Conservation (phyloP, 495 filamentous ascomycete genomes). For the Hyaloscypha hepaticicola region DNA sequence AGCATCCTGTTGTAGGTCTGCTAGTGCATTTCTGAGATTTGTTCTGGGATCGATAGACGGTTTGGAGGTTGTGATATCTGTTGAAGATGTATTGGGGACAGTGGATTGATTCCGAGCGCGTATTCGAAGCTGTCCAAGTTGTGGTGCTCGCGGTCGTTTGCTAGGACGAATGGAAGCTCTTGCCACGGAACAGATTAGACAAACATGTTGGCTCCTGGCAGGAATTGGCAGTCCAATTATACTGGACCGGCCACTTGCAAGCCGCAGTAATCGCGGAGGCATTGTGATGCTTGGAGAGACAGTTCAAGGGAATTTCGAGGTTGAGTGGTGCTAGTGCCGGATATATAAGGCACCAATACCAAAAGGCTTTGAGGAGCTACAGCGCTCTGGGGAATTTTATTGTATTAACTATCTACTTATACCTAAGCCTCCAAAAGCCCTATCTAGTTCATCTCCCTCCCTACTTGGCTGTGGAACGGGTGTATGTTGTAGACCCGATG, state of each 20-base stretch:
- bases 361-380: not conserved
- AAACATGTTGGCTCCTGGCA: slow-evolving; percentile 27
- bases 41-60: slow-evolving; percentile 33
- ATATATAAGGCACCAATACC: slow-evolving; percentile 14
- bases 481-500: slow-evolving; percentile 23
- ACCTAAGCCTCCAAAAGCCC: slow-evolving; percentile 76
- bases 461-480: slow-evolving; percentile 37
- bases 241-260: slow-evolving; percentile 19
- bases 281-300: slow-evolving; percentile 25
- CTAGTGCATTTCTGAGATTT: slow-evolving; percentile 59
- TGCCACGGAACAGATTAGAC: slow-evolving; percentile 28
- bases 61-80: not conserved
- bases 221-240: slow-evolving; percentile 23
- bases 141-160: not conserved
- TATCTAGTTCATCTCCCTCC: slow-evolving; percentile 77
- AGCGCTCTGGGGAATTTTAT: not conserved
- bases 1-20: slow-evolving; percentile 59
- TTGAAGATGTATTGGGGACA: not conserved
- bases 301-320: not conserved
- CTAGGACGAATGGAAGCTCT: not conserved
- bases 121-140: not conserved
- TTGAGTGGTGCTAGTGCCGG: slow-evolving; percentile 10
- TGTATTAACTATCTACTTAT: slow-evolving; percentile 28
- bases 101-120: slow-evolving; percentile 17
- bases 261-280: slow-evolving; percentile 32